Evolutionary conservation across 129 eudicot genomes (phyloP), one percentile per base, ranked within the genome.

Genomic region (Flaveria brownii): DNA sequence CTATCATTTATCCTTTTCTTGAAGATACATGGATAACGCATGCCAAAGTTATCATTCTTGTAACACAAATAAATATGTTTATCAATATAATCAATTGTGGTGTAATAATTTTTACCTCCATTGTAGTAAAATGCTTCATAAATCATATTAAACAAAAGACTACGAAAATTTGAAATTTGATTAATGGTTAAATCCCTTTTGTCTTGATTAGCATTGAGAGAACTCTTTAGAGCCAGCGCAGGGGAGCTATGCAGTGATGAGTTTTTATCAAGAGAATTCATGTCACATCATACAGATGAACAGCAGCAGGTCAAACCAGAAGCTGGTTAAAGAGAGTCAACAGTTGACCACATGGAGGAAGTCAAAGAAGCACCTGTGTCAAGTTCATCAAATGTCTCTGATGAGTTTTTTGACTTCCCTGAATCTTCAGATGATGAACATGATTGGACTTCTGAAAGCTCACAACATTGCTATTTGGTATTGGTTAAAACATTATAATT

Each of bases 371-470:
- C 72, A 22, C 69, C 71, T 20, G 70, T 75, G 50, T 84, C 98
- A 3, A 83, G 82, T 25, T 70, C 77, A 68, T 84, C 98, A 45
- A 90, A 90, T 85, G 81, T 83, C 2, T 22, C 83, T 5, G 98
- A 93, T 54, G 98, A 93, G 85, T 93, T 93, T 70, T 93, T 81
- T 62, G 98, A 93, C 42, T 82, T 90, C 42, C 86, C 87, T 52
- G 96, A 93, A 78, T 52, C 72, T 49, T 75, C 39, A 2, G 79
- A 75, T n/a, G 63, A 63, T 23, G 42, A 20, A 42, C 28, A 14
- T 26, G 76, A 80, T 64, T 18, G 51, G 78, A 84, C 33, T 72
- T 74, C 81, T 25, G 25, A 64, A 49, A 43, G 59, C 43, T 50
- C 60, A 43, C 16, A 74, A 73, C 49, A 73, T 17, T 20, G 50